Evolutionary conservation across 2,329 filamentous ascomycete genomes (phyloP).

Genomic region (Colletotrichum paranaense): DNA sequence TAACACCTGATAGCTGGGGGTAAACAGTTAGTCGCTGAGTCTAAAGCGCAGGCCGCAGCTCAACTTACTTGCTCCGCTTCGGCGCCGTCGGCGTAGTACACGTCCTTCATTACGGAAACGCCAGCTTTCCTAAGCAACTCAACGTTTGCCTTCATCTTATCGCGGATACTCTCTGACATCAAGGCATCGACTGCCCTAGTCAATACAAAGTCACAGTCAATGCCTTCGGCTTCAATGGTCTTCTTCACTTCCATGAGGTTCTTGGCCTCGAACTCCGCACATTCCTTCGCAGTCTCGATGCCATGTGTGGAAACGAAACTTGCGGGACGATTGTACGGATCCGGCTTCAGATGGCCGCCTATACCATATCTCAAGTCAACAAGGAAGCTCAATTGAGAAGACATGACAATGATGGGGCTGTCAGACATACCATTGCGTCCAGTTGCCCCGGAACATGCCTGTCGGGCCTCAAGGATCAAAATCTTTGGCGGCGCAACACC

Average conservation of each 20-base stretch:
- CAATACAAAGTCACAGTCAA: constrained; percentile 58
- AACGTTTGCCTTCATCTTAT: constrained; percentile 42
- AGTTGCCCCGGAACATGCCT: constrained; percentile 63
- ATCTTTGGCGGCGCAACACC: constrained; percentile 43
- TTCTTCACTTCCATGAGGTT: constrained; percentile 51
- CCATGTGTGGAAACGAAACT: constrained; percentile 62
- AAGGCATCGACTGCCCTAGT: constrained; percentile 53
- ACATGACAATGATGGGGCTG: constrained; percentile 47
- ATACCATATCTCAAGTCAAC: constrained; percentile 55
- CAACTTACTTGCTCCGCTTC: constrained; percentile 44
- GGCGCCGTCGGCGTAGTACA: constrained; percentile 41
- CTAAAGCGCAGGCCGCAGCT: constrained; percentile 39
- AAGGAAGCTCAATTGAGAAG: constrained; percentile 57
- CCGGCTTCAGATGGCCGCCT: constrained; percentile 61
- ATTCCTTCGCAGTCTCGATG: constrained; percentile 41
- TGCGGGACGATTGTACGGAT: constrained; percentile 64
- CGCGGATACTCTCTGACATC: constrained; percentile 40
- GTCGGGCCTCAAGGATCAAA: constrained; percentile 61
- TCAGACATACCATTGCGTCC: constrained; percentile 64
- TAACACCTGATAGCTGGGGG: constrained; percentile 53
- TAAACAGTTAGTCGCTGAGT: constrained; percentile 41
- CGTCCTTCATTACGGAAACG: constrained; percentile 41
- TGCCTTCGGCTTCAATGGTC: constrained; percentile 47
- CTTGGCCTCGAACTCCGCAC: constrained; percentile 60
- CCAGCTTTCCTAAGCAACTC: constrained; percentile 45